Evolutionary conservation across 169 alveolate species (phyloP).

Genomic region (Plasmodium gonderi): DNA sequence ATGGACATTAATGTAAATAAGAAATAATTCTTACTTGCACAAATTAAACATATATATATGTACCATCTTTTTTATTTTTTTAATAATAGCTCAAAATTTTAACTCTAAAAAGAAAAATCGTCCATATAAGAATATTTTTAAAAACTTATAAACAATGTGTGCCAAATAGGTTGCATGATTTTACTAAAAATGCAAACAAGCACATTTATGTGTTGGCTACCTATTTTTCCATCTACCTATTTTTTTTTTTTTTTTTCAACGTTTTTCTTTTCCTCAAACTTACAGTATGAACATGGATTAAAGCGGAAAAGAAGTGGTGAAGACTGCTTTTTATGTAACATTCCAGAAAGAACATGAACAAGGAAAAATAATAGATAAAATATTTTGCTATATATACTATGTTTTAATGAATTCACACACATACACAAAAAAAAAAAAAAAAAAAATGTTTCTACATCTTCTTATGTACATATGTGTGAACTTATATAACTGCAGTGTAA

Average conservation of each 20-base stretch:
- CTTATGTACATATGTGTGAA: not conserved
- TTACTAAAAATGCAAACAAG: not conserved
- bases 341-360: not conserved
- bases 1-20: constrained; percentile 74
- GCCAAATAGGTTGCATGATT: not conserved
- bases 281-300: constrained; percentile 20
- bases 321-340: constrained; percentile 41
- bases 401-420: not conserved
- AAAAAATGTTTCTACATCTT: too few species aligned
- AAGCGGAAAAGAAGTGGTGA: constrained; percentile 19
- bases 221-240: not conserved
- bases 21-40: not conserved
- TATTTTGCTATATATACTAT: not conserved
- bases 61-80: not conserved
- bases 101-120: not conserved
- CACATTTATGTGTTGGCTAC: not conserved
- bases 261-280: not conserved
- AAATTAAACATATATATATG: not conserved
- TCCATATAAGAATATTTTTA: not conserved
- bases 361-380: not conserved
- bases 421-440: too few species aligned
- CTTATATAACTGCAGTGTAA: not conserved
- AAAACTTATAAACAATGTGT: not conserved
- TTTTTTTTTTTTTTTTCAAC: not conserved
- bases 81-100: not conserved